Percentiles rank a stretch among this genome's conserved stretches.
Conservation (phyloP, 2,329 filamentous ascomycete species). For the Trichoderma lentiforme region DNA sequence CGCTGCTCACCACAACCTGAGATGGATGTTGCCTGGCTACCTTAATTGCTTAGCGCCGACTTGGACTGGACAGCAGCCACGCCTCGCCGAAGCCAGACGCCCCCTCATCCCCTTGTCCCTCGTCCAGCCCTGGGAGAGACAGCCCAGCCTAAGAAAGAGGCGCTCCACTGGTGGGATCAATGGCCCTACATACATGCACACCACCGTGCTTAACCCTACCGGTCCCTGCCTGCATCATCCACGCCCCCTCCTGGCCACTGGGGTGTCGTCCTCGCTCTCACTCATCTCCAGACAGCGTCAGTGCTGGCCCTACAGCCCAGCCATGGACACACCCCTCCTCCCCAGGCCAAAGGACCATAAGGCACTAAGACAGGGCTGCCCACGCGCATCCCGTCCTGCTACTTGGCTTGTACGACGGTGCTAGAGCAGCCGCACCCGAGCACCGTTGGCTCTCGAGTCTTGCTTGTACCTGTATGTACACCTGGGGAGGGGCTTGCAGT, state of each 20-base stretch:
- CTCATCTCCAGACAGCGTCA: not conserved
- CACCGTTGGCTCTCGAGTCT: slow-evolving; percentile 7
- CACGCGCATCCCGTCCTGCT: slow-evolving; percentile 15
- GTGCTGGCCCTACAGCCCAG: slow-evolving; percentile 12
- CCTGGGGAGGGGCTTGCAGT: not conserved
- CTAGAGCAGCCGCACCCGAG: slow-evolving; percentile 19
- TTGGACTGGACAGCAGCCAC: not conserved
- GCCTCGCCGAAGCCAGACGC: slow-evolving; percentile 8
- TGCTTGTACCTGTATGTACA: not conserved
- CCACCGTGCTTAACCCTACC: slow-evolving; percentile 7
- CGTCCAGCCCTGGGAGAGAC: slow-evolving; percentile 14
- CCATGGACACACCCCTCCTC: not conserved
- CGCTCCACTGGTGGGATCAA: slow-evolving; percentile 15
- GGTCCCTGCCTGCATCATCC: not conserved
- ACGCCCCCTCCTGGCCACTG: slow-evolving; percentile 10
- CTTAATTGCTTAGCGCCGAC: slow-evolving; percentile 9
- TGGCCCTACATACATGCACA: slow-evolving; percentile 11
- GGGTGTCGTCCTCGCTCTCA: not conserved
- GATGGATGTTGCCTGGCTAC: slow-evolving; percentile 17
- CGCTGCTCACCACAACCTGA: slow-evolving; percentile 10
- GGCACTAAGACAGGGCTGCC: slow-evolving; percentile 14
- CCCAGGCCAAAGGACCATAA: slow-evolving; percentile 6
- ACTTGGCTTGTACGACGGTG: slow-evolving; percentile 13
- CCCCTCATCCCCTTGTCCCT: slow-evolving; percentile 4
- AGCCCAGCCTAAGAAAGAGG: slow-evolving; percentile 10